phyloP scores from a whole-genome alignment of 495 filamentous ascomycete species.

The Achaetomiella virescens region DNA sequence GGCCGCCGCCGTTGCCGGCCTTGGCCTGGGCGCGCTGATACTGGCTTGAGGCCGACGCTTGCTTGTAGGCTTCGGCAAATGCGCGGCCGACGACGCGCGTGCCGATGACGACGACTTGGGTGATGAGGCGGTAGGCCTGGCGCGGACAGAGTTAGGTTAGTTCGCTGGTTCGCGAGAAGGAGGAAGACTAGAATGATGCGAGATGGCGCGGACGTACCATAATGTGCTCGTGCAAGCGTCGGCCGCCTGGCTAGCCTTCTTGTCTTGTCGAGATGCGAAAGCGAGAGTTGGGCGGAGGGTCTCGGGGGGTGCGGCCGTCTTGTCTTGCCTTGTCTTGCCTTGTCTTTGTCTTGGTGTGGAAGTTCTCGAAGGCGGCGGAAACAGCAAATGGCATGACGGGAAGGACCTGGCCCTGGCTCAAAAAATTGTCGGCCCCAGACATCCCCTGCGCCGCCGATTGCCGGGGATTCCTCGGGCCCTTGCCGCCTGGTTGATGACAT shows the following conservation, averaged over 20 bases:
- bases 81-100: slow-evolving; percentile 86
- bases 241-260: slow-evolving; percentile 15
- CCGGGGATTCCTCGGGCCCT: slow-evolving; percentile 18
- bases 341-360: slow-evolving; percentile 1
- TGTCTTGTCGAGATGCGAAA: slow-evolving; percentile 3
- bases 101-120: slow-evolving; percentile 86
- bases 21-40: slow-evolving; percentile 64
- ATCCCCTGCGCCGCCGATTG: slow-evolving; percentile 21
- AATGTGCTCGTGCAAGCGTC: slow-evolving; percentile 15
- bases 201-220: slow-evolving; percentile 12
- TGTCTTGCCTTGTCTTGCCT: too few species aligned
- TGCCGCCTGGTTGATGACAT: background rate
- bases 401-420: slow-evolving; percentile 6
- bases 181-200: background rate
- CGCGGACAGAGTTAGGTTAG: background rate
- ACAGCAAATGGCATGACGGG: slow-evolving; percentile 15
- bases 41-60: slow-evolving; percentile 79
- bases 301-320: slow-evolving; percentile 6
- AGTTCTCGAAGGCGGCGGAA: slow-evolving; percentile 7
- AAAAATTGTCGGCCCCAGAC: slow-evolving; percentile 22
- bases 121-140: slow-evolving; percentile 91
- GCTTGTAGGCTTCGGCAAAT: slow-evolving; percentile 84
- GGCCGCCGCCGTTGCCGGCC: slow-evolving; percentile 37
- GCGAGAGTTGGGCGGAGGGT: background rate
- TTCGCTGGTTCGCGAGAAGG: background rate